Evolutionary conservation across 345 rosid genomes (phyloP), one percentile per base, ranked within the genome.

Genomic region (Acer saccharum): DNA sequence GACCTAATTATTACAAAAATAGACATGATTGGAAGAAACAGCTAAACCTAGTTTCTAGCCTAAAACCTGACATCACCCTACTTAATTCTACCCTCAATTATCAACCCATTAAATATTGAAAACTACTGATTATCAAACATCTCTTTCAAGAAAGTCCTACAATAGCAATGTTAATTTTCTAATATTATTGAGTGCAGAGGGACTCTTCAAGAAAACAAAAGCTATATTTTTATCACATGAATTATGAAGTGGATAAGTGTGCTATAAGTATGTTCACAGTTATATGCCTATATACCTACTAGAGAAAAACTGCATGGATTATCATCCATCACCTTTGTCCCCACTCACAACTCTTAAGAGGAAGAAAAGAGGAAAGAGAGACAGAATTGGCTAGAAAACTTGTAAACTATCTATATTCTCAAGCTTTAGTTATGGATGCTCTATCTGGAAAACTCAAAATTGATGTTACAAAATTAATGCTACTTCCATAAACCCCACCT

Each of bases 381-480:
- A 48, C 7, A 55, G 17, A 25, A 48, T 21, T 27, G 58, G 23
- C 2, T 21, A 61, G 25, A 13, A 25, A 67, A 32, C 21, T 7
- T 32, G 64, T 35, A 13, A 72, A 57, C 68, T 46, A 27, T 12
- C 21, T 35, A 67, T 35, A 67, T 57, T 50, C 57, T 71, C 61
- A 57, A 50, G 32, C 64, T 55, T 21, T 64, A 14, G 58, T 46
- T 21, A 66, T 17, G 50, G 68, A 76, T 76, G 46, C 27, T 25
- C 44, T 44, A 55, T 41, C 76, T 4, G 25, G 61, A 21, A 75
- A 76, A 11, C 55, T 65, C 81, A 79, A 84, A 77, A 80, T 72
- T 80, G 74, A 55, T 62, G 32, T 55, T 69, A 39, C 69, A 60
- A 25, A 72, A 17, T 50, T 66, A 58, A 58, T n/a, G 21, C 65